Base-by-base conservation (phyloP, 2,329 filamentous ascomycete species). In the Zymoseptoria tritici region DNA sequence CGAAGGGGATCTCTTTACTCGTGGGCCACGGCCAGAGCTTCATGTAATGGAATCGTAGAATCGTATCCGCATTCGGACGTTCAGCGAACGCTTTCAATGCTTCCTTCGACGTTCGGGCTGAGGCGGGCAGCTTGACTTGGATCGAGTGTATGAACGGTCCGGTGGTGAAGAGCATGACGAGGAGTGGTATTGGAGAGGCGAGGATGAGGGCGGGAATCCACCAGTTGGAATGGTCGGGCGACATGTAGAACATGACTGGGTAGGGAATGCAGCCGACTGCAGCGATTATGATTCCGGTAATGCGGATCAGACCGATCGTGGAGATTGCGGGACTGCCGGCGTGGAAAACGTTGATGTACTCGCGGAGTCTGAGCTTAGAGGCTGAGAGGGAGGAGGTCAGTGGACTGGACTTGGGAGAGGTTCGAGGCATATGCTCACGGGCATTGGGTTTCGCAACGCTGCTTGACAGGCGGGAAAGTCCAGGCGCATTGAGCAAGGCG, bases 111-210 rank as follows among this genome's bases (percentile, higher is more conserved):
- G 79, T 74, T 52, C 88, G 83, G 16, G 87, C 88, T 65, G 81
- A 82, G 0, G 78, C 72, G 0, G 90, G 90, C 1, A 92, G 78
- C 21, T 83, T 81, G 55, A 94, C 76, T 72, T 89, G 84, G 61
- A 94, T 80, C 69, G 86, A 85, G 49, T 85, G 85, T 7, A 93
- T 88, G 69, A 88, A 89, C 2, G 90, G 88, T 0, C 83, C 79
- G 1, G 86, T 85, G 53, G 82, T 81, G 71, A 85, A 87, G 42
- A 81, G 78, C 21, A 90, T 79, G 68, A 86, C 83, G 42, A 84
- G 59, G 67, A 91, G 76, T 2, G 90, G 90, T 8, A 88, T 73
- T 46, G 86, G 71, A 66, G 87, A 85, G 62, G 81, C 84, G 55
- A 83, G 26, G 8, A 69, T 69, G 79, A 76, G 73, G 46, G 74